A percentile compares a stretch with the other conserved stretches of the same genome.
Evolutionary conservation across 2,329 filamentous ascomycete genomes (phyloP).

Genomic region (Talaromyces funiculosus): DNA sequence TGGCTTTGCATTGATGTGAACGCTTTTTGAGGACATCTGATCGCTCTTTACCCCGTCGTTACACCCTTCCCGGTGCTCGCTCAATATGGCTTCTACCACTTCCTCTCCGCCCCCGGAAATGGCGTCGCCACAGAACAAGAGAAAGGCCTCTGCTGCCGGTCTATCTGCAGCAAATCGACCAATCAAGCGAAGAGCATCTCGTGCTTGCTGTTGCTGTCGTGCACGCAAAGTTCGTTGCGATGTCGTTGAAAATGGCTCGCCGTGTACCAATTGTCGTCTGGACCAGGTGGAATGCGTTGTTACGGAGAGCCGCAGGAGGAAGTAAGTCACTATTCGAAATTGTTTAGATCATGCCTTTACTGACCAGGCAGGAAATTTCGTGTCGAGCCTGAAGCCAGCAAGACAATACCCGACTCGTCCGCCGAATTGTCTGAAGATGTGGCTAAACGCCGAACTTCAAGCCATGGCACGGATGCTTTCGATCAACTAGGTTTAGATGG

Average conservation of each 20-base stretch:
- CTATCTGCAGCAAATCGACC: conserved; percentile 50
- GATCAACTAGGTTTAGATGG: conserved; percentile 2
- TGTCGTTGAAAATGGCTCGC: conserved; percentile 77
- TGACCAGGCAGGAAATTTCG: conserved; percentile 34
- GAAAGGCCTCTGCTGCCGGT: conserved; percentile 53
- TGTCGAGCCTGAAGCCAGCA: conserved; percentile 33
- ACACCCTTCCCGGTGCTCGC: background rate
- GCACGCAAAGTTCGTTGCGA: conserved; percentile 90
- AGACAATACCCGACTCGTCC: conserved; percentile 29
- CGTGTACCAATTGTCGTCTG: conserved; percentile 76
- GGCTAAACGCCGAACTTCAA: conserved; percentile 25
- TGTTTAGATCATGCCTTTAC: background rate
- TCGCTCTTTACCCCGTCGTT: background rate
- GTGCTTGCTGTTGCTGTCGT: conserved; percentile 83
- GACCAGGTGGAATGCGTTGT: conserved; percentile 53
- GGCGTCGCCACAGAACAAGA: conserved; percentile 42
- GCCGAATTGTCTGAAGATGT: conserved; percentile 32
- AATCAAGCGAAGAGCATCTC: conserved; percentile 80
- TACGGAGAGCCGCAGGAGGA: conserved; percentile 74
- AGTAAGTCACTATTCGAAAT: conserved; percentile 26
- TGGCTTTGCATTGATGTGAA: background rate
- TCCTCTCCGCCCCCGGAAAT: conserved; percentile 19
- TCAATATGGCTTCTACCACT: conserved; percentile 5
- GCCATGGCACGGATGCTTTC: conserved; percentile 26
- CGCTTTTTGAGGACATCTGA: background rate